phyloP scores from a whole-genome alignment of 495 filamentous ascomycete species.

The Cercophora sp. region DNA sequence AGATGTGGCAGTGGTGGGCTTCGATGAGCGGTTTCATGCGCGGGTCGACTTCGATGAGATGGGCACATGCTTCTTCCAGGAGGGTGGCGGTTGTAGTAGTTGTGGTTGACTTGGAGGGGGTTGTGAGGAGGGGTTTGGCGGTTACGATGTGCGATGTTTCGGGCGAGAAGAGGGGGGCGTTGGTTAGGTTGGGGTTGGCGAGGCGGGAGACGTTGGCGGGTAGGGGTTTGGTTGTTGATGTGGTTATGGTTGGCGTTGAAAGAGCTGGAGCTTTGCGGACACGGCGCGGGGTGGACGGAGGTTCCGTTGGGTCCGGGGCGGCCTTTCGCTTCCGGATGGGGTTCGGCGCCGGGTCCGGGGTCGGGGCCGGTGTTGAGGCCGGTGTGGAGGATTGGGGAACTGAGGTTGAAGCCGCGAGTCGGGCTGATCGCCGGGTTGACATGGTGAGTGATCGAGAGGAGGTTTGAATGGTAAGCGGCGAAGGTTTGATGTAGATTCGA shows the following conservation, averaged over 20 bases:
- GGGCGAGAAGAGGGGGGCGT: constrained; percentile 76
- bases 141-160: constrained; percentile 66
- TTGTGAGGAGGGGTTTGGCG: constrained; percentile 49
- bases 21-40: constrained; percentile 71
- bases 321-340: constrained; percentile 38
- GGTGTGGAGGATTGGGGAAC: constrained; percentile 11
- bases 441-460: no score
- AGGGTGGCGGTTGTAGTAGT: constrained; percentile 70
- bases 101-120: constrained; percentile 53
- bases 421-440: no score
- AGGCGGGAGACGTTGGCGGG: constrained; percentile 40
- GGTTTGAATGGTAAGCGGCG: no score
- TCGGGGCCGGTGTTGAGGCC: constrained; percentile 15
- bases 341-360: no score
- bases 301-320: constrained; percentile 9
- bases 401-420: constrained; percentile 37
- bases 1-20: constrained; percentile 69
- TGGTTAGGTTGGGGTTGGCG: constrained; percentile 51
- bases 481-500: no score
- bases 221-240: constrained; percentile 32
- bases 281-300: constrained; percentile 37
- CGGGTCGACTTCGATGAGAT: constrained; percentile 72
- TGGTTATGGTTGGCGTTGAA: constrained; percentile 39
- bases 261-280: constrained; percentile 17
- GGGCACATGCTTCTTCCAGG: constrained; percentile 70